Evolutionary conservation across 495 filamentous ascomycete genomes (phyloP), one percentile per base, ranked within the genome.

Genomic region (Haplographium delicatum): DNA sequence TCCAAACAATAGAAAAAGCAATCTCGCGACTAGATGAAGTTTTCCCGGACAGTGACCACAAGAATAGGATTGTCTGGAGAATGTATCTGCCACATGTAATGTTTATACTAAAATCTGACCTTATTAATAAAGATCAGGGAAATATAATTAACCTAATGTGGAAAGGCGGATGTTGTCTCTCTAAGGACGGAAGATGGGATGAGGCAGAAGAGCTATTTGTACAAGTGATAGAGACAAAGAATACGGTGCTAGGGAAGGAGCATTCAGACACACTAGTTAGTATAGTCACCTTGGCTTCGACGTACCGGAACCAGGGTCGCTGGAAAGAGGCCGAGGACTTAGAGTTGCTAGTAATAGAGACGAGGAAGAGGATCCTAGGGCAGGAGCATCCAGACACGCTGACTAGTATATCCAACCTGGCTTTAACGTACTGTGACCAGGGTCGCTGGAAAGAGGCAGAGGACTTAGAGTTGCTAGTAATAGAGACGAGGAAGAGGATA

Each of bases 401-500:
- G 27, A 37, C 33, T 13, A 25, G 48, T 20, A 13, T 31, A 24
- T 28, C 2, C 18, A 54, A 49, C n/a, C 20, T 20, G 43, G 51
- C 28, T 10, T 9, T 2, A n/a, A 10, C 23, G 15, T 27, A 48
- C 11, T 39, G n/a, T 31, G 35, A 25, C 19, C 25, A 51, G 19
- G 53, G 53, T 13, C 37, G 37, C 16, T 56, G 47, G 41, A 44
- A 50, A 54, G 35, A 49, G 38, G 51, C 34, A 33, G 44, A 58
- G 31, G 19, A 10, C 38, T 22, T 19, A 38, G 19, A 11, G 47
- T 62, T 25, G 57, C 60, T n/a, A 35, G n/a, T n/a, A n/a, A n/a
- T 66, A 15, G 30, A 54, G 44, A 50, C 20, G 16, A 54, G 56
- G 19, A 56, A 45, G 30, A 37, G 53, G 31, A 27, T 58, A 10